Evolutionary conservation across 2,329 filamentous ascomycete species (phyloP), one percentile per base, ranked within the genome.

Genomic region (Penicillium vulpinum): DNA sequence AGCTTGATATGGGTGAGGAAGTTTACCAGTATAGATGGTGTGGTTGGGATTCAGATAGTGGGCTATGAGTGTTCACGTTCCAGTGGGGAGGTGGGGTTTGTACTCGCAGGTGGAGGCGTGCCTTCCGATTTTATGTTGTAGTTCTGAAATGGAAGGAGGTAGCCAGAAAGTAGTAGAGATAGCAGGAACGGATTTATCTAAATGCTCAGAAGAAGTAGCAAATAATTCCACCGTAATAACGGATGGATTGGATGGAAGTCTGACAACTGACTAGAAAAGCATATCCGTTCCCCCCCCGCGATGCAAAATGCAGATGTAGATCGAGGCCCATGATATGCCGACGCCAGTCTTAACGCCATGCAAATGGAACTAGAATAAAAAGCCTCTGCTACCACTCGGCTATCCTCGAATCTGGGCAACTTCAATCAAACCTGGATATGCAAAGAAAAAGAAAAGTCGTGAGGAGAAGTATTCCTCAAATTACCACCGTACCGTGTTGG

Each of bases 261-360:
- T 6, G 36, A 33, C 26, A n/a, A 43, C 43, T 2, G 4, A 51
- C 28, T 24, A 26, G 16, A 44, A 44, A 10, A 44, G 21, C 18
- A 35, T 21, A 31, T 35, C 38, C 28, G 5, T 43, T 18, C 15
- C 9, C 3, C 48, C 28, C 26, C 1, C n/a, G n/a, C n/a, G n/a
- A n/a, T 28, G 35, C 8, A 49, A 15, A 6, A 44, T 44, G 28
- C 39, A 33, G 35, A 31, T 29, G 15, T 15, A 40, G 11, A 26
- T 22, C 31, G 8, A 39, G n/a, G 26, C 48, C 26, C 26, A 43
- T 31, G 11, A 44, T 9, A 31, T 44, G 29, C 21, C 28, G 16
- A 51, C 35, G 21, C 21, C n/a, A 45, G 38, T 51, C 39, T 51
- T 13, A 45, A 51, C 38, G 49, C 38, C 49, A 44, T 45, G n/a